Conservation (phyloP, 2,329 filamentous ascomycete genomes). For the Penicillium sp. region DNA sequence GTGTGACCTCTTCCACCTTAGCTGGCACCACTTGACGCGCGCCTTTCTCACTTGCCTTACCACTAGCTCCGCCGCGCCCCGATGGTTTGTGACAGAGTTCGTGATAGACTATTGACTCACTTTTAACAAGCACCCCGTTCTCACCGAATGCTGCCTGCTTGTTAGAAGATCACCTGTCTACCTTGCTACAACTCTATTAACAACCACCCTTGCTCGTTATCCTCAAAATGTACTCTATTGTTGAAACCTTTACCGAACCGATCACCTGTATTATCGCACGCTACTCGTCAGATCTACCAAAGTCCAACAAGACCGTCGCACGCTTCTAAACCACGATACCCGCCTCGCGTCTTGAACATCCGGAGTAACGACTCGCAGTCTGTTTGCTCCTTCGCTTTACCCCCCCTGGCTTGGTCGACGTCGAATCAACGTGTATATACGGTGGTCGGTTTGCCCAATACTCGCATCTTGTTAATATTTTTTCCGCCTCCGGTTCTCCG, state of each 20-base stretch:
- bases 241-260: slow-evolving; percentile 28
- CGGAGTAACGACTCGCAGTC: slow-evolving; percentile 2
- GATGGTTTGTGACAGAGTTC: slow-evolving; percentile 1
- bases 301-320: slow-evolving; percentile 20
- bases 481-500: neutral
- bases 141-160: slow-evolving; percentile 28
- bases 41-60: neutral
- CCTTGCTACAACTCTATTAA: slow-evolving; percentile 25
- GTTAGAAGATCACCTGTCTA: slow-evolving; percentile 27
- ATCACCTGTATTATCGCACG: slow-evolving; percentile 34
- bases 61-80: slow-evolving; percentile 7
- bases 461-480: slow-evolving; percentile 5
- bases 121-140: slow-evolving; percentile 13
- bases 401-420: slow-evolving; percentile 12
- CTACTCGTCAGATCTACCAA: slow-evolving; percentile 29
- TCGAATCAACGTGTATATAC: slow-evolving; percentile 13
- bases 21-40: slow-evolving; percentile 6
- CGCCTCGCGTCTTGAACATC: slow-evolving; percentile 1
- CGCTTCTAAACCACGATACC: slow-evolving; percentile 3
- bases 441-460: slow-evolving; percentile 11
- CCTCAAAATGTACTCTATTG: slow-evolving; percentile 40
- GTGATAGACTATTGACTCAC: slow-evolving; percentile 15
- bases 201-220: slow-evolving; percentile 15
- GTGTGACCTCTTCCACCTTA: neutral
- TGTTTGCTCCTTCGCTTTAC: slow-evolving; percentile 1